A percentile compares a stretch with the other conserved stretches of the same genome.
These are phyloP conservation scores for Ilyonectria sp. DNA, from an alignment of 2,329 filamentous ascomycete species.

Conservation along the genomic window DNA sequence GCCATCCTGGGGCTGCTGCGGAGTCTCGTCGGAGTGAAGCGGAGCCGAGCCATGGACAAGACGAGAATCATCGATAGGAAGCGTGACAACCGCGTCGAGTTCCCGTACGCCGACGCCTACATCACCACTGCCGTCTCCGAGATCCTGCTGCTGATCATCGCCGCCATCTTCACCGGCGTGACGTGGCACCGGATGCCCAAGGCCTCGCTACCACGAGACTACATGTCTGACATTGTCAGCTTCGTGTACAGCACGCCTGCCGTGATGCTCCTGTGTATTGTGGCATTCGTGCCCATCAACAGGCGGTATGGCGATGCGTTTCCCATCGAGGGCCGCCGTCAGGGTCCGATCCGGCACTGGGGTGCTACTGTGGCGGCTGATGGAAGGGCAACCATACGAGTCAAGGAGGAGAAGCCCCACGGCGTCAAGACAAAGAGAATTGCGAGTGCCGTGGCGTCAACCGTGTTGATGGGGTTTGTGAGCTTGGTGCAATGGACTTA, in stretches of 20 bases:
- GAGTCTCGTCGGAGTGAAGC: slow-evolving; percentile 32
- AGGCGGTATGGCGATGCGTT: slow-evolving; percentile 45
- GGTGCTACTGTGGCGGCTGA: slow-evolving; percentile 35
- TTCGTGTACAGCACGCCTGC: slow-evolving; percentile 41
- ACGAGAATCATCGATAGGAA: slow-evolving; percentile 36
- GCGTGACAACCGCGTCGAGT: slow-evolving; percentile 42
- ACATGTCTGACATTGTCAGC: slow-evolving; percentile 37
- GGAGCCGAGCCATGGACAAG: slow-evolving; percentile 36
- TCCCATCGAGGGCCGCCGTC: slow-evolving; percentile 40
- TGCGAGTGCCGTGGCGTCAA: slow-evolving; percentile 26
- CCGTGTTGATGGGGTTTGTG: slow-evolving; percentile 35
- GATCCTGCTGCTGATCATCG: slow-evolving; percentile 37
- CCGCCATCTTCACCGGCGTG: slow-evolving; percentile 42
- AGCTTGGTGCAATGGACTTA: slow-evolving; percentile 37
- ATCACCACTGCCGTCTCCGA: slow-evolving; percentile 40
- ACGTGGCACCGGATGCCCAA: slow-evolving; percentile 44
- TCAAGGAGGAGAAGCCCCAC: slow-evolving; percentile 26
- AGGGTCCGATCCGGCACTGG: slow-evolving; percentile 32
- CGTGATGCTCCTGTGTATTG: slow-evolving; percentile 36
- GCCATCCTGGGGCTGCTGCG: slow-evolving; percentile 40
- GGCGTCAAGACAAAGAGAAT: slow-evolving; percentile 23
- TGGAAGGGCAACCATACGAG: slow-evolving; percentile 33
- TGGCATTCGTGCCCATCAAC: slow-evolving; percentile 40
- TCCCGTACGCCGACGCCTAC: slow-evolving; percentile 44
- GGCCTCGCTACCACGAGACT: slow-evolving; percentile 28